Base-by-base conservation (phyloP, 176 grass and related monocot genomes). In the Saccharum spontaneum region DNA sequence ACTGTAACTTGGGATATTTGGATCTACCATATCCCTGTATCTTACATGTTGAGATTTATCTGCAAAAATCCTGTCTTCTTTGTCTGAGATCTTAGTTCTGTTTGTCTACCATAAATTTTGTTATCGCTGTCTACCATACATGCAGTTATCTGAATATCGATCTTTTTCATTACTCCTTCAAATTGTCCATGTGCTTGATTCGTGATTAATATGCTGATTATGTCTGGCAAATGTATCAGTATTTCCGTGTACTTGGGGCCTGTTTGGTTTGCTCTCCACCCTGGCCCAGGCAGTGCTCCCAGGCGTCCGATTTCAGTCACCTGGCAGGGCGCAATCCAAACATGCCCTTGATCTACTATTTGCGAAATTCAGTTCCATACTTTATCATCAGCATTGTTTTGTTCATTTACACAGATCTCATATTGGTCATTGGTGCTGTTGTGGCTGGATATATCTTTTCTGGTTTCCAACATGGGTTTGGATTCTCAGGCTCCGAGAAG, bases 401-500 rank as follows among this genome's bases (percentile, higher is more conserved):
- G 33, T 82, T 90, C 23, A 20, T 90, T 90, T 39, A 80, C 36
- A 73, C 91, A 99, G 93, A 99, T 92, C 81, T 94, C 76, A 87
- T 92, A 83, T 77, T 99, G 81, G 94, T 99, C 28, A 82, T 99
- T 71, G 97, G 90, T 80, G 97, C 94, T 64, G 90, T 99, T 76
- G 87, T 94, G 65, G 91, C 91, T 52, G 97, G 97, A 84, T 99
- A 99, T 82, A 63, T 99, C 30, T 99, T 94, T 83, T 96, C 93
- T 82, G 63, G 95, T 62, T 76, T 92, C 28, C 97, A 99, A 28
- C 91, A 99, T 63, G 94, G 92, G 70, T 96, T 96, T 83, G 91
- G 97, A 45, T 86, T 92, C 37, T 90, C 88, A 67, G 82, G 68
- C 87, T 71, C 84, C 17, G 88, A 87, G 15, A 95, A 95, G 90